Conservation (phyloP, 345 rosid genomes). For the Corchorus capsularis region DNA sequence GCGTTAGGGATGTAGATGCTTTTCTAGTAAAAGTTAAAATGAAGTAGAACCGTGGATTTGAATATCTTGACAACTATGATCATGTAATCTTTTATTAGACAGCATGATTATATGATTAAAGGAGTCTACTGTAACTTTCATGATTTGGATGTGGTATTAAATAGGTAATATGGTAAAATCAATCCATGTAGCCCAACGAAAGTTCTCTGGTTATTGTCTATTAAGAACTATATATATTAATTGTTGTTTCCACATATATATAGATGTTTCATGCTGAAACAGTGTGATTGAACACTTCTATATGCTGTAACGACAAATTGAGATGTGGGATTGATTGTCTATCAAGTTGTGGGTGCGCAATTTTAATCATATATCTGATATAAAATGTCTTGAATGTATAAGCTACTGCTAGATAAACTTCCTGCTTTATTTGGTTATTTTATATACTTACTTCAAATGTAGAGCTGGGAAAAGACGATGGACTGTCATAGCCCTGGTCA, state of each 20-base stretch:
- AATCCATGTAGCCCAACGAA: background rate
- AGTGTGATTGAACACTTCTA: background rate
- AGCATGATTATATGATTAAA: background rate
- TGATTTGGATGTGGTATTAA: background rate
- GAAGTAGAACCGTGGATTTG: background rate
- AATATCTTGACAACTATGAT: background rate
- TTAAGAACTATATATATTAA: background rate
- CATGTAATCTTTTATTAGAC: background rate
- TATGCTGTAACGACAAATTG: background rate
- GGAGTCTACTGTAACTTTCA: background rate
- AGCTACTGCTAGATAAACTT: background rate
- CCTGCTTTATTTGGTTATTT: background rate
- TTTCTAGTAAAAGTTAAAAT: background rate
- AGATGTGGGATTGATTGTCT: background rate
- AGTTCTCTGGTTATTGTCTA: too few species aligned
- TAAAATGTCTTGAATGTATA: background rate
- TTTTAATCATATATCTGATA: background rate
- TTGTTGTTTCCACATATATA: background rate
- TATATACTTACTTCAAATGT: conserved; percentile 1
- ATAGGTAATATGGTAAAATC: background rate
- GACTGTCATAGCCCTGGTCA: conserved; percentile 95
- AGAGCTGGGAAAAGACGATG: conserved; percentile 97
- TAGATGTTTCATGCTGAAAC: background rate
- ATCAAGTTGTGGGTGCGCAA: background rate
- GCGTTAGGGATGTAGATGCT: background rate